Evolutionary conservation across 78 protist genomes (phyloP), one percentile per base, ranked within the genome.

Genomic region (Dictyostelium purpureum): DNA sequence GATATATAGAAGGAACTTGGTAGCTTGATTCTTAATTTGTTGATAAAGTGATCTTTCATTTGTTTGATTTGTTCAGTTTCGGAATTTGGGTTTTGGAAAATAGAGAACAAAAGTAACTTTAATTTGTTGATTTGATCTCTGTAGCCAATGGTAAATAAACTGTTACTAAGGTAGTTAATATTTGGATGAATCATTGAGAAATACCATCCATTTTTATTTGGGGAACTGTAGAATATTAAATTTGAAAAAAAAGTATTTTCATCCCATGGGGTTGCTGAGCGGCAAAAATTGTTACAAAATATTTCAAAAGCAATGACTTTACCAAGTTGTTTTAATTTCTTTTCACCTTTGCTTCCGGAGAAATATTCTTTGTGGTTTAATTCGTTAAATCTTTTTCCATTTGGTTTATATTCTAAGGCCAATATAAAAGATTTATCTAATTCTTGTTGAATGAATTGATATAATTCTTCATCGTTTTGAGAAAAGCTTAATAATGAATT

Each of bases 111-210:
- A 2, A 82, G 28, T 67, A 56, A 56, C 31, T 82, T 82, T 19
- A 82, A 11, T 24, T 79, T 38, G 54, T 82, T 61, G 16, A 82
- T 82, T n/a, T 73, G 40, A 18, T 54, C 51, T 45, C 75, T 66
- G 26, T 82, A 70, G 18, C 79, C 78, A 42, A 73, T 35, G 69
- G 90, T 82, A 38, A 82, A 82, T 49, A 59, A 70, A 54, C 80
- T 70, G 19, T 45, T 82, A 65, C 37, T 65, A 24, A 82, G 38
- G 47, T 21, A 82, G 19, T 24, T 38, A 24, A 82, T 71, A 12
- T 28, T 56, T 35, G 80, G 37, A 18, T 82, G 61, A 0, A 71
- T 52, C 1, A 82, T 38, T 0, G 73, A 2, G 56, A 82, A 70
- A 37, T 56, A 54, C 90, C 90, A 82, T 19, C 77, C 90, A 37